These are phyloP conservation scores for Davidsoniella eucalypti DNA, from an alignment of 2,329 filamentous ascomycete species.

Conservation along the genomic window DNA sequence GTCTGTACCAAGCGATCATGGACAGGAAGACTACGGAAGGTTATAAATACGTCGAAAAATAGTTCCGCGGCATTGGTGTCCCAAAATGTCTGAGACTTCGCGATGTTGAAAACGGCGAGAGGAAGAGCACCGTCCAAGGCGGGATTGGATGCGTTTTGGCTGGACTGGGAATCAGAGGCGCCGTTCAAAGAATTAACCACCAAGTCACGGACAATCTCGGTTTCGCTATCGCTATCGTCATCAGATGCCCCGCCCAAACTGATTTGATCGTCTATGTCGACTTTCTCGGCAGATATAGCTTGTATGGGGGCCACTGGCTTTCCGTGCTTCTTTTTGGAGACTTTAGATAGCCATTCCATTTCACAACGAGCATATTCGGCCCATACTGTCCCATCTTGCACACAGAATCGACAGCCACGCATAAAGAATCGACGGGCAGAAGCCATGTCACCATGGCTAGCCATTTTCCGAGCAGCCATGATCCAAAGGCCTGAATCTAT, in stretches of 20 bases:
- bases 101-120: conserved; percentile 75
- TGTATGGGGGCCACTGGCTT: conserved; percentile 20
- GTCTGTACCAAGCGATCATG: conserved; percentile 51
- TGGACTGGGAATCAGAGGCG: conserved; percentile 27
- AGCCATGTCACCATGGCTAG: conserved; percentile 71
- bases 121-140: conserved; percentile 88
- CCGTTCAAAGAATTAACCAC: conserved; percentile 26
- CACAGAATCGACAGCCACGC: conserved; percentile 80
- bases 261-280: conserved; percentile 33
- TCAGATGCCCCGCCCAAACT: conserved; percentile 27
- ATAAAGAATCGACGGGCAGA: conserved; percentile 74
- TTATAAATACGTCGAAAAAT: conserved; percentile 67
- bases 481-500: conserved; percentile 73
- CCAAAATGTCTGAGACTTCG: conserved; percentile 61
- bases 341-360: conserved; percentile 75
- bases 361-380: conserved; percentile 80
- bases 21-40: conserved; percentile 45
- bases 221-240: conserved; percentile 26
- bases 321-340: conserved; percentile 39
- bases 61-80: conserved; percentile 47
- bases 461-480: conserved; percentile 62
- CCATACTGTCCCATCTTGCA: conserved; percentile 58
- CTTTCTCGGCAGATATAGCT: conserved; percentile 29
- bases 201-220: conserved; percentile 24
- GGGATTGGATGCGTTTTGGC: conserved; percentile 54